Evolutionary conservation across 2,329 filamentous ascomycete genomes (phyloP), one percentile per base, ranked within the genome.

Genomic region (Chaetomium globosum): DNA sequence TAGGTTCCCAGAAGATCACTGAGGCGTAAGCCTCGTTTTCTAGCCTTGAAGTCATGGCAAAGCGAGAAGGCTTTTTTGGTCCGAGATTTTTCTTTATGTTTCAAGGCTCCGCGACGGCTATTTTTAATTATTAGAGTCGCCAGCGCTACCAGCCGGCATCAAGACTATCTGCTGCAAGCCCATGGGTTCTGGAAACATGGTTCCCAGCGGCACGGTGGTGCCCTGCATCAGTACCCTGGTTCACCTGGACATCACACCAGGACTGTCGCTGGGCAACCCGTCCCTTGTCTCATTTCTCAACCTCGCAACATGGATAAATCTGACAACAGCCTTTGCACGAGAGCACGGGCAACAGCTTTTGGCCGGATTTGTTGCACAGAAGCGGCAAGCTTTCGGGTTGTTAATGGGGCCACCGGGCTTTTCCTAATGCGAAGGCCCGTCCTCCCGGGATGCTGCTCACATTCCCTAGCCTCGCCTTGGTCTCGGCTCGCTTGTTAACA

Each of bases 91-190:
- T 54, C 23, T 9, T 31, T 28, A 0, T 64, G 63, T 69, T 68
- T 66, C 65, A 67, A 43, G 65, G 65, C 66, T 61, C 59, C 55
- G 62, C 59, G 28, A 57, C 58, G 65, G 64, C 55, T 56, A 66
- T 65, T 63, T 63, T 57, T 21, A 26, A 57, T 21, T 28, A 59
- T 21, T 28, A 59, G 39, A 12, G n/a, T 16, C 31, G 21, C 16
- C 23, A 16, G n/a, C 48, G 43, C 19, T 57, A 51, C 48, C 48
- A 28, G 55, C 49, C 36, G 63, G 59, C 36, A 33, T 31, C 6
- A 39, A 31, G 31, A 7, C 9, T 26, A 9, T 33, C 33, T 59
- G 55, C 31, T 59, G 56, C 55, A 56, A 54, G 59, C 48, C 55
- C 59, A 63, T 49, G 31, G 62, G 59, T 64, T 61, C 61, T 26